These are phyloP conservation scores for Sporothrix euskadiensis DNA, from an alignment of 2,329 filamentous ascomycete species.

Conservation along the genomic window DNA sequence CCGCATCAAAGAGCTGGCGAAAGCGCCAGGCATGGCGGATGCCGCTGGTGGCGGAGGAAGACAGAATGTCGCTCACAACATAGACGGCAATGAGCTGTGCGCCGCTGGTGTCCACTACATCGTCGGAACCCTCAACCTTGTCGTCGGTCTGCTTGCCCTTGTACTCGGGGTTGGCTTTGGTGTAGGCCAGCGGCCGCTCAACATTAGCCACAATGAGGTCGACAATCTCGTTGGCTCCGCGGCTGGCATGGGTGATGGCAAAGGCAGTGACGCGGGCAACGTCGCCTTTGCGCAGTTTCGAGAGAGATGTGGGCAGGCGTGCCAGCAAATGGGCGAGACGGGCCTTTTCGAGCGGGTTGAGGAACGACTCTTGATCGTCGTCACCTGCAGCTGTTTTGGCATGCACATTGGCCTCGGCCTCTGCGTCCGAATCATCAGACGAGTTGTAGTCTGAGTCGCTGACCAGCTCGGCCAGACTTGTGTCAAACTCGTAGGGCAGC, in stretches of 20 bases:
- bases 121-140: slow-evolving; percentile 47
- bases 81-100: slow-evolving; percentile 81
- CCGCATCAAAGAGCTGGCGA: slow-evolving; percentile 73
- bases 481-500: slow-evolving; percentile 79
- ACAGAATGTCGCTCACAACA: slow-evolving; percentile 73
- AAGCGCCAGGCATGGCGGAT: slow-evolving; percentile 87
- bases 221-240: slow-evolving; percentile 88
- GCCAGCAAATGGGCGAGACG: slow-evolving; percentile 83
- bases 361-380: slow-evolving; percentile 59
- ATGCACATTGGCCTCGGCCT: slow-evolving; percentile 53
- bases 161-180: slow-evolving; percentile 65
- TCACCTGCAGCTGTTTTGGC: slow-evolving; percentile 53
- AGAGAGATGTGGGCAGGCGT: slow-evolving; percentile 73
- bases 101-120: slow-evolving; percentile 66
- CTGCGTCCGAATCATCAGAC: slow-evolving; percentile 75
- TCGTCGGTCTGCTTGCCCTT: slow-evolving; percentile 45
- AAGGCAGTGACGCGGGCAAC: slow-evolving; percentile 84
- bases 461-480: slow-evolving; percentile 73
- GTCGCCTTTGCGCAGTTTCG: slow-evolving; percentile 77
- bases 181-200: slow-evolving; percentile 71
- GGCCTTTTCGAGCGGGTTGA: slow-evolving; percentile 81
- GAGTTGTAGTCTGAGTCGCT: slow-evolving; percentile 85
- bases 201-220: slow-evolving; percentile 83
- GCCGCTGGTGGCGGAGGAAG: slow-evolving; percentile 71
- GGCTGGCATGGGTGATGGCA: slow-evolving; percentile 81